These are phyloP conservation scores for Candida chauliodis DNA, from an alignment of 805 yeast species.

Conservation along the genomic window DNA sequence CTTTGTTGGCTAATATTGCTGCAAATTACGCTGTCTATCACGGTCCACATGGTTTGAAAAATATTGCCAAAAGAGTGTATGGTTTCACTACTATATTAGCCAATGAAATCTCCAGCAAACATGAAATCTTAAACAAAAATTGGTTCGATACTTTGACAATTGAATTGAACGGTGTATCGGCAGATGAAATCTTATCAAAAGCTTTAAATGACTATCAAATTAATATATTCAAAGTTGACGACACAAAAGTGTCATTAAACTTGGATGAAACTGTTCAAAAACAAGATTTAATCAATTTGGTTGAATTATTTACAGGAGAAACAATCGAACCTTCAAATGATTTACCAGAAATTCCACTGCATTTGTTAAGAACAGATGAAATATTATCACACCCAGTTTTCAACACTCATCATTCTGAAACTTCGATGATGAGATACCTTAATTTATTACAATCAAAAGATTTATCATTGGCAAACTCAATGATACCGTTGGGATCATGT, in stretches of 20 bases:
- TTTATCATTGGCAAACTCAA: conserved; percentile 88
- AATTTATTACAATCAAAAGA: conserved; percentile 82
- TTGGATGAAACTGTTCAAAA: conserved; percentile 84
- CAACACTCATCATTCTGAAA: conserved; percentile 86
- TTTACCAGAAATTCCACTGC: conserved; percentile 50
- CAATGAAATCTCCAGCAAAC: conserved; percentile 40
- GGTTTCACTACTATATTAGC: conserved; percentile 76
- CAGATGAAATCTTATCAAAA: conserved; percentile 51
- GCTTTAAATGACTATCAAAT: conserved; percentile 66
- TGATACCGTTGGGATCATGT: conserved; percentile 97
- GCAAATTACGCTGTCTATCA: conserved; percentile 96
- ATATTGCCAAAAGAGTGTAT: conserved; percentile 74
- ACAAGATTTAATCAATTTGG: conserved; percentile 55
- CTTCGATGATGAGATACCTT: conserved; percentile 88
- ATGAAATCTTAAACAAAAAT: conserved; percentile 50
- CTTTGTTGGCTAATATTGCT: conserved; percentile 89
- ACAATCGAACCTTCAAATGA: conserved; percentile 15
- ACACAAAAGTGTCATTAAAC: conserved; percentile 62
- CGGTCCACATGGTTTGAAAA: conserved; percentile 80
- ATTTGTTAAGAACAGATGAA: conserved; percentile 51
- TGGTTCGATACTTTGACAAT: conserved; percentile 91
- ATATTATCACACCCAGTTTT: conserved; percentile 74
- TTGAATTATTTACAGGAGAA: conserved; percentile 55
- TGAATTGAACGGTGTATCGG: conserved; percentile 43
- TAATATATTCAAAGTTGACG: conserved; percentile 70